phyloP scores from a whole-genome alignment of 805 yeast genomes.

The Danielia reshetovae region DNA sequence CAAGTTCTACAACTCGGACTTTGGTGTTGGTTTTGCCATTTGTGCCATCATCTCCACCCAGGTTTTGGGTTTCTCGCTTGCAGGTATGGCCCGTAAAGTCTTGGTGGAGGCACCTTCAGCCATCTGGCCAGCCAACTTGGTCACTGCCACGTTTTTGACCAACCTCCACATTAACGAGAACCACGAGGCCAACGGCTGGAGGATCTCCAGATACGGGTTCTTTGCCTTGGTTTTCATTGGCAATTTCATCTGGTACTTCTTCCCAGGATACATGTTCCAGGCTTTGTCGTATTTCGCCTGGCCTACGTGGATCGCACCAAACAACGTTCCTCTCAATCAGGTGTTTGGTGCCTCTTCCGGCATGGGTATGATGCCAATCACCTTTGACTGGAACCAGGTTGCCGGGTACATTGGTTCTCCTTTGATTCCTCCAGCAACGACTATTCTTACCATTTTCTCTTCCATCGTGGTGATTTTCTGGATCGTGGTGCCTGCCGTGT shows the following conservation, averaged over 20 bases:
- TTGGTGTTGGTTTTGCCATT: constrained; percentile 53
- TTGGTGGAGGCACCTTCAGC: constrained; percentile 63
- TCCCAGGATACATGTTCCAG: constrained; percentile 58
- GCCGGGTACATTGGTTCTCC: constrained; percentile 59
- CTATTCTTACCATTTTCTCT: constrained; percentile 42
- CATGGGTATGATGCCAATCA: constrained; percentile 59
- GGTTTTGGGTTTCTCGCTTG: constrained; percentile 62
- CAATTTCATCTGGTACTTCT: constrained; percentile 52
- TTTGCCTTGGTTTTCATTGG: constrained; percentile 39
- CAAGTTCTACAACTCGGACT: constrained; percentile 42
- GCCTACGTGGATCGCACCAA: constrained; percentile 64
- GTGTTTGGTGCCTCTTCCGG: constrained; percentile 62
- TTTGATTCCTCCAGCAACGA: constrained; percentile 56
- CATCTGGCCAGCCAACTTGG: constrained; percentile 69
- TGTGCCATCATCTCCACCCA: constrained; percentile 54
- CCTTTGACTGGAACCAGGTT: constrained; percentile 68
- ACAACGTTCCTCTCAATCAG: constrained; percentile 57
- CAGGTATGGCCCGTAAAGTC: constrained; percentile 57
- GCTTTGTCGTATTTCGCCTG: constrained; percentile 60
- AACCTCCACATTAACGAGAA: constrained; percentile 49
- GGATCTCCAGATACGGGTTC: constrained; percentile 47
- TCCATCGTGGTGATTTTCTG: constrained; percentile 39
- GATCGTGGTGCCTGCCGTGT: constrained; percentile 50
- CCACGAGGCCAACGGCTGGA: constrained; percentile 60
- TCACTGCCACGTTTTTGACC: constrained; percentile 52